Evolutionary conservation across 2,329 filamentous ascomycete species (phyloP).

Genomic region (Ophiostoma fasciatum): DNA sequence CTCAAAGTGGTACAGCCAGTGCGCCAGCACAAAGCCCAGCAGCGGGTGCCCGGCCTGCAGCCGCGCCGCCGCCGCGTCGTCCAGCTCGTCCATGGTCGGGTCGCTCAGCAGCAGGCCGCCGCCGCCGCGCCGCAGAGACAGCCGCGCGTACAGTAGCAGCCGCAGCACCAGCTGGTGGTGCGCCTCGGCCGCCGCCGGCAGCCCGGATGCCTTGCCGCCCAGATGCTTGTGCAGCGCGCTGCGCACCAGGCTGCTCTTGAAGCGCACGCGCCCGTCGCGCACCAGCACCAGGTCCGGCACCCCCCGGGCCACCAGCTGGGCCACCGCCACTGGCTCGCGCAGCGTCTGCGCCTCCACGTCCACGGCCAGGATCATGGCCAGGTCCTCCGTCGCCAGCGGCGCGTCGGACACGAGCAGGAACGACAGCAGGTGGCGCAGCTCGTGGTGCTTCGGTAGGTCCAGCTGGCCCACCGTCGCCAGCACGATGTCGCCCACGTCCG

Average conservation of each 20-base stretch:
- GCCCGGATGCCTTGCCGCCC: slow-evolving; percentile 20
- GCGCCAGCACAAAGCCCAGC: slow-evolving; percentile 20
- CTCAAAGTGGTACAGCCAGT: slow-evolving; percentile 23
- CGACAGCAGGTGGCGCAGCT: slow-evolving; percentile 17
- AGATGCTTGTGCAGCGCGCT: slow-evolving; percentile 18
- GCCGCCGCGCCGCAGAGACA: slow-evolving; percentile 14
- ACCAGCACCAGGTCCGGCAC: slow-evolving; percentile 20
- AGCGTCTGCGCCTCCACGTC: slow-evolving; percentile 13
- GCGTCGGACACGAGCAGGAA: slow-evolving; percentile 21
- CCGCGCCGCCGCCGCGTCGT: slow-evolving; percentile 14
- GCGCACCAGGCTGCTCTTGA: slow-evolving; percentile 22
- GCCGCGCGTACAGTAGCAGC: slow-evolving; percentile 21
- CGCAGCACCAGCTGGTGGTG: slow-evolving; percentile 20
- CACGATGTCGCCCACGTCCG: slow-evolving; percentile 14
- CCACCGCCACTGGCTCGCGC: slow-evolving; percentile 12
- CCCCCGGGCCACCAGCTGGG: slow-evolving; percentile 11
- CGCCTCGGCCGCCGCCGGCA: slow-evolving; percentile 20
- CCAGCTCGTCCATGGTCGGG: slow-evolving; percentile 17
- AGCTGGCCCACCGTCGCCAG: slow-evolving; percentile 15
- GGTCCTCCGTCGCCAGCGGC: slow-evolving; percentile 19
- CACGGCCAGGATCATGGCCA: slow-evolving; percentile 19
- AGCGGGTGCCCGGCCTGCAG: slow-evolving; percentile 17
- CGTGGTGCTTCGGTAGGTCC: slow-evolving; percentile 14
- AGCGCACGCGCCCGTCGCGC: slow-evolving; percentile 19
- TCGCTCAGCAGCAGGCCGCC: too few relatives aligned